These are phyloP conservation scores for Psophocarpus tetragonolobus DNA, from an alignment of 306 rosid genomes.

Conservation along the genomic window DNA sequence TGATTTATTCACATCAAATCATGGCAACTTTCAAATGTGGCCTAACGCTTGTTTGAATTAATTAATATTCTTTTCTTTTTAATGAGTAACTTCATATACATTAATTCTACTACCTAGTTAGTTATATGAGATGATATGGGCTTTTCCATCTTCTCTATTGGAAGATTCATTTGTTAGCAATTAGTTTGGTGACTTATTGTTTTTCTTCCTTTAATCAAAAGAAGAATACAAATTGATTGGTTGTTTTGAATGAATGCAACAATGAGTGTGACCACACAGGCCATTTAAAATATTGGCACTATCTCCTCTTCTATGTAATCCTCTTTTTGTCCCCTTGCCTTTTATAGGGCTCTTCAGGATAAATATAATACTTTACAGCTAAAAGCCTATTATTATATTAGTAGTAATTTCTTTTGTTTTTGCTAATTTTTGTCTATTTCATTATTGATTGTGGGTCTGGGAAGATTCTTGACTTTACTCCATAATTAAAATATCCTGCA, in stretches of 20 bases:
- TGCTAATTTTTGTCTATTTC: background rate
- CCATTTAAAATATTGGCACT: slow-evolving; percentile 40
- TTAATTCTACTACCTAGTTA: background rate
- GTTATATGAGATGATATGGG: slow-evolving; percentile 38
- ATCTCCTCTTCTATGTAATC: slow-evolving; percentile 53
- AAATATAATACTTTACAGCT: slow-evolving; percentile 19
- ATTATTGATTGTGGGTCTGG: slow-evolving; percentile 11
- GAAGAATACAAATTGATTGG: slow-evolving; percentile 51
- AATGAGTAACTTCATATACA: too few relatives aligned
- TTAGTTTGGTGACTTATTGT: slow-evolving; percentile 31
- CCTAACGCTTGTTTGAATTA: too few relatives aligned
- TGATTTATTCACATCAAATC: too few relatives aligned
- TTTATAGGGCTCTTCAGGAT: slow-evolving; percentile 23
- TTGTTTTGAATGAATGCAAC: slow-evolving; percentile 65
- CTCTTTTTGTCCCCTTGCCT: slow-evolving; percentile 56
- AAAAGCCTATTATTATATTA: slow-evolving; percentile 33
- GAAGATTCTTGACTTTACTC: slow-evolving; percentile 13
- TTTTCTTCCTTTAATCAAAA: slow-evolving; percentile 25
- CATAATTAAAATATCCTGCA: slow-evolving; percentile 22
- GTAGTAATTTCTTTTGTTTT: slow-evolving; percentile 13
- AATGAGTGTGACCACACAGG: slow-evolving; percentile 57
- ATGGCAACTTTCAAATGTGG: too few relatives aligned
- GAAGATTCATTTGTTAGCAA: slow-evolving; percentile 29
- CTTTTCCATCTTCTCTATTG: background rate
- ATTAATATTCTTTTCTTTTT: background rate